These are phyloP conservation scores for Lactarius vividus DNA, from an alignment of 768 basidiomycete species.

Conservation along the genomic window DNA sequence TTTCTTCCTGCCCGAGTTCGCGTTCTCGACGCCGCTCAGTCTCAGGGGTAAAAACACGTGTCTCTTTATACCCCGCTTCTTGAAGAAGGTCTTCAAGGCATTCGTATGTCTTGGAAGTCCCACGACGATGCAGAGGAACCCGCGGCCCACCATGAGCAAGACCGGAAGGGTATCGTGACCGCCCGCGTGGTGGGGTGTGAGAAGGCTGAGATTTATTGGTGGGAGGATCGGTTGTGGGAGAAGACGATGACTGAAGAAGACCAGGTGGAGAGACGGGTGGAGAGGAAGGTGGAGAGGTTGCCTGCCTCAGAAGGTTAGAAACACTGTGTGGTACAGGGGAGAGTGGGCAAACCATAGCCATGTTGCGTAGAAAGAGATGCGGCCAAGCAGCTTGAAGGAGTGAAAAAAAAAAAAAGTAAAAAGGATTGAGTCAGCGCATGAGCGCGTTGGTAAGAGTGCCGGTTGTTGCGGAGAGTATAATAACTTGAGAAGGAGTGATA, in stretches of 20 bases:
- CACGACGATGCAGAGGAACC: slow-evolving; percentile 73
- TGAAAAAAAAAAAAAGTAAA: not conserved
- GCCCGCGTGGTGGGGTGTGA: slow-evolving; percentile 24
- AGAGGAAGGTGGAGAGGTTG: slow-evolving; percentile 5
- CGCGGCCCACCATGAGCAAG: slow-evolving; percentile 45
- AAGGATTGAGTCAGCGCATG: slow-evolving; percentile 4
- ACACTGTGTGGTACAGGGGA: not conserved
- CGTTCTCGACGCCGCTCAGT: slow-evolving; percentile 46
- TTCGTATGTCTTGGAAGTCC: slow-evolving; percentile 79
- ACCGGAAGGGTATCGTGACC: slow-evolving; percentile 51
- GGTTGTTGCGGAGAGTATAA: not conserved
- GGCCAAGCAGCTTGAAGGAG: slow-evolving; percentile 5
- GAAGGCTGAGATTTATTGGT: not conserved
- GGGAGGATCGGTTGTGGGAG: slow-evolving; percentile 12
- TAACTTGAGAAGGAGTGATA: not conserved
- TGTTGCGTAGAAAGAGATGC: slow-evolving; percentile 6
- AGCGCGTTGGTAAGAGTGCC: not conserved
- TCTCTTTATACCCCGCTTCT: slow-evolving; percentile 92
- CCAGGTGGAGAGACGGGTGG: slow-evolving; percentile 22
- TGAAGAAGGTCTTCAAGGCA: slow-evolving; percentile 79
- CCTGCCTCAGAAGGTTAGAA: slow-evolving; percentile 3
- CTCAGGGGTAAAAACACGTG: slow-evolving; percentile 85
- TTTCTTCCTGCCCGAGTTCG: slow-evolving; percentile 24
- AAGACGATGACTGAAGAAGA: slow-evolving; percentile 22
- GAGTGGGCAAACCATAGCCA: slow-evolving; percentile 4